Conservation (phyloP, 192 early-diverging fungal genomes). For the Diversispora epigaea region DNA sequence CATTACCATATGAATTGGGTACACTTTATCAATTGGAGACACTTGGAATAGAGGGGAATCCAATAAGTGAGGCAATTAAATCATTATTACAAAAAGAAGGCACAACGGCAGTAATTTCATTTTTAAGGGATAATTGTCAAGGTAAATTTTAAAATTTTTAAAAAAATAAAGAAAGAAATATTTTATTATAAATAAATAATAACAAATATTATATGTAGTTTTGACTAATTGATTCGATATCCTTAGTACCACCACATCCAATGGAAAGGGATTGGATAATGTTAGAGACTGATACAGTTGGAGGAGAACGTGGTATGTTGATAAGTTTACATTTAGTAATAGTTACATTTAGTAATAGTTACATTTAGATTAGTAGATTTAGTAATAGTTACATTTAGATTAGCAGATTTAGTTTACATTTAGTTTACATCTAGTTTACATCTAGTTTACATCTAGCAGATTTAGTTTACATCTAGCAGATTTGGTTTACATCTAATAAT, state of each 20-base stretch:
- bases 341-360: no score
- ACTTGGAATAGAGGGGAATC: conserved; percentile 94
- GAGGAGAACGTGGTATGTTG: conserved; percentile 46
- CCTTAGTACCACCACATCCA: conserved; percentile 70
- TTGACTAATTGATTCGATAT: not conserved
- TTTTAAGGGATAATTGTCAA: conserved; percentile 85
- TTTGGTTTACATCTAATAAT: no score
- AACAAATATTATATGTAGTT: not conserved
- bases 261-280: conserved; percentile 88
- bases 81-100: conserved; percentile 85
- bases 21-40: conserved; percentile 85
- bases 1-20: conserved; percentile 86
- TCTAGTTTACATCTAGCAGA: no score
- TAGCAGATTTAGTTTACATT: no score
- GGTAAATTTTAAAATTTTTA: conserved; percentile 46
- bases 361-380: no score
- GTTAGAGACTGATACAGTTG: conserved; percentile 73
- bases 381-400: no score
- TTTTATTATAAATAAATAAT: not conserved
- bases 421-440: no score
- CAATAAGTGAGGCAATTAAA: conserved; percentile 78
- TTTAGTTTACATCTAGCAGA: no score
- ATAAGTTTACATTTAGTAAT: no score
- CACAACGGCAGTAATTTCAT: conserved; percentile 75
- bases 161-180: not conserved